A percentile compares a stretch with the other conserved stretches of the same genome.
phyloP scores from a whole-genome alignment of 495 filamentous ascomycete species.

The Evernia prunastri region DNA sequence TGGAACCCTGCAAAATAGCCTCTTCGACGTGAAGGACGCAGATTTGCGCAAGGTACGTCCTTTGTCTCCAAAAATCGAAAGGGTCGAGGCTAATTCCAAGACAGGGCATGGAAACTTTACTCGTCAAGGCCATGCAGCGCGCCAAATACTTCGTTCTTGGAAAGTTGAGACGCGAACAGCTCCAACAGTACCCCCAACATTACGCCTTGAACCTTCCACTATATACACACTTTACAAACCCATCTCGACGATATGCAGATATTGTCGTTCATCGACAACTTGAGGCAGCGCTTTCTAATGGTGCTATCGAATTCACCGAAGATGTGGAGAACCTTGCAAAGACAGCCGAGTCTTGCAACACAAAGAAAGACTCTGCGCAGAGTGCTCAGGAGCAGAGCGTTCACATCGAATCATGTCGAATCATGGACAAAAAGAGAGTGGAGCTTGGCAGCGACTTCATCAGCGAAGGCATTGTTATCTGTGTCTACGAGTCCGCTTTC shows the following conservation, averaged over 20 bases:
- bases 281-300: slow-evolving; percentile 77
- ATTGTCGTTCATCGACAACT: slow-evolving; percentile 94
- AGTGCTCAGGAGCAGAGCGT: slow-evolving; percentile 97
- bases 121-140: slow-evolving; percentile 89
- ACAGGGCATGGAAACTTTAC: slow-evolving; percentile 88
- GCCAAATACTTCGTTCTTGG: slow-evolving; percentile 88
- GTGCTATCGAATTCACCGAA: slow-evolving; percentile 76
- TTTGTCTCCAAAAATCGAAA: neutral
- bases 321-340: slow-evolving; percentile 84
- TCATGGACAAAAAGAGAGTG: slow-evolving; percentile 81
- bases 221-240: slow-evolving; percentile 97
- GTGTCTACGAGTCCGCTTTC: slow-evolving; percentile 97
- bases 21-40: slow-evolving; percentile 82
- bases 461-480: slow-evolving; percentile 92
- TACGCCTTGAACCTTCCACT: slow-evolving; percentile 88
- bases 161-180: slow-evolving; percentile 63
- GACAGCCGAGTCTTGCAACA: slow-evolving; percentile 93
- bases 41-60: slow-evolving; percentile 71
- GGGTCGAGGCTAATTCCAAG: neutral
- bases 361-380: slow-evolving; percentile 97
- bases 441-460: slow-evolving; percentile 87
- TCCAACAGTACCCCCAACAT: slow-evolving; percentile 84
- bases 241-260: slow-evolving; percentile 90
- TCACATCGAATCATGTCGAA: slow-evolving; percentile 93
- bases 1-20: slow-evolving; percentile 80